Evolutionary conservation across 306 rosid genomes (phyloP).

Genomic region (Pyrus pyrifolia): DNA sequence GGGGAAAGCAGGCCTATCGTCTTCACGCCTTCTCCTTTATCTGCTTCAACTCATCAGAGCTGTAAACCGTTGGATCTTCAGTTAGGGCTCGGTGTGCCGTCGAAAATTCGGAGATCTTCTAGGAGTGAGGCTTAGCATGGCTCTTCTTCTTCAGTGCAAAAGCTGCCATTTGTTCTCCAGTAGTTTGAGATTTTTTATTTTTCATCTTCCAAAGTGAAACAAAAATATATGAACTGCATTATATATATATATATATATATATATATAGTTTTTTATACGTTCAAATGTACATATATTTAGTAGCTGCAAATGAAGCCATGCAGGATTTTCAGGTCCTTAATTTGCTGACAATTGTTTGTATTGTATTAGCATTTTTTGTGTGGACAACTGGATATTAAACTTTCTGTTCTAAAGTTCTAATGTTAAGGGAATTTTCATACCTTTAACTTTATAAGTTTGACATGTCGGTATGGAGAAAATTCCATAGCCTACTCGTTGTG

Average conservation of each 20-base stretch:
- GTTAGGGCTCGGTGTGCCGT: constrained; percentile 46
- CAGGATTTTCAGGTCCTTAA: too few species aligned
- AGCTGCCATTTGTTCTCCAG: constrained; percentile 12
- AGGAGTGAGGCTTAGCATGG: constrained; percentile 27
- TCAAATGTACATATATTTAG: not conserved
- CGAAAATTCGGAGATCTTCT: constrained; percentile 33
- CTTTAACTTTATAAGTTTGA: too few species aligned
- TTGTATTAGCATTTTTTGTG: not conserved
- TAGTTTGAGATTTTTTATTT: not conserved
- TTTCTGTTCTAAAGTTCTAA: not conserved
- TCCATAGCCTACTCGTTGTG: too few species aligned
- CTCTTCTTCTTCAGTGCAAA: not conserved
- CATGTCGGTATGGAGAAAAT: too few species aligned
- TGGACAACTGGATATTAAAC: not conserved
- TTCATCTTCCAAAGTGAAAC: constrained; percentile 9
- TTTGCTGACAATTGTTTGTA: not conserved
- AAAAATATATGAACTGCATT: not conserved
- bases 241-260: not conserved
- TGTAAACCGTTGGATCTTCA: constrained; percentile 76
- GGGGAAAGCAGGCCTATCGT: constrained; percentile 21
- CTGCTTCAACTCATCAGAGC: constrained; percentile 38
- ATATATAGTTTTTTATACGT: not conserved
- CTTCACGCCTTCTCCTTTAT: constrained; percentile 35
- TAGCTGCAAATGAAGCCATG: not conserved
- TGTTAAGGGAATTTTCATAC: too few species aligned